Evolutionary conservation across 2,329 filamentous ascomycete genomes (phyloP).

Genomic region (Cercospora sp.): DNA sequence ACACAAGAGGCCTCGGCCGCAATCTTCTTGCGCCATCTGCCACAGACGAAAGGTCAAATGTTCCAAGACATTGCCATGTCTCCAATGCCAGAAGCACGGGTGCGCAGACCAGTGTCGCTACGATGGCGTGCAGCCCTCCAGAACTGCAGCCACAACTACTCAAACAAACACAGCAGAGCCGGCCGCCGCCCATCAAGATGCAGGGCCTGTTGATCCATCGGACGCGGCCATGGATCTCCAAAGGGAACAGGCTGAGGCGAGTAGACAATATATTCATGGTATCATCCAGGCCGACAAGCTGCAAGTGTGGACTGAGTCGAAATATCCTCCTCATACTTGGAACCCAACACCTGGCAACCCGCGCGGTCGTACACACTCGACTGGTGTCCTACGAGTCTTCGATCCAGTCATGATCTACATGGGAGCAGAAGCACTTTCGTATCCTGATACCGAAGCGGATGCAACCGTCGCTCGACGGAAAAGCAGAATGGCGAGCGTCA

Average conservation of each 20-base stretch:
- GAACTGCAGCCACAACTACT: background rate
- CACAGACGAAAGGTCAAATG: constrained; percentile 20
- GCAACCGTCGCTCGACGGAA: background rate
- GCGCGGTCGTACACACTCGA: constrained; percentile 14
- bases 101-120: constrained; percentile 18
- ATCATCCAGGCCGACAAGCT: background rate
- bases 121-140: constrained; percentile 12
- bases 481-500: background rate
- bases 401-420: constrained; percentile 18
- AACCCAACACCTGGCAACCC: background rate
- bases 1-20: constrained; percentile 19
- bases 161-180: background rate
- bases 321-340: constrained; percentile 6
- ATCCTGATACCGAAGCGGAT: background rate
- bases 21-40: constrained; percentile 20
- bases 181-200: background rate
- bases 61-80: constrained; percentile 18
- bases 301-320: background rate
- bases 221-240: background rate
- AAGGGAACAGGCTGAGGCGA: background rate
- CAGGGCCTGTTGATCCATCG: background rate
- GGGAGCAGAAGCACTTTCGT: constrained; percentile 3
- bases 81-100: constrained; percentile 19
- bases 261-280: background rate
- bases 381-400: constrained; percentile 6